Percentiles rank a stretch among this genome's conserved stretches.
Evolutionary conservation across 2,329 filamentous ascomycete species (phyloP).

Genomic region (Chaetomium sp.): DNA sequence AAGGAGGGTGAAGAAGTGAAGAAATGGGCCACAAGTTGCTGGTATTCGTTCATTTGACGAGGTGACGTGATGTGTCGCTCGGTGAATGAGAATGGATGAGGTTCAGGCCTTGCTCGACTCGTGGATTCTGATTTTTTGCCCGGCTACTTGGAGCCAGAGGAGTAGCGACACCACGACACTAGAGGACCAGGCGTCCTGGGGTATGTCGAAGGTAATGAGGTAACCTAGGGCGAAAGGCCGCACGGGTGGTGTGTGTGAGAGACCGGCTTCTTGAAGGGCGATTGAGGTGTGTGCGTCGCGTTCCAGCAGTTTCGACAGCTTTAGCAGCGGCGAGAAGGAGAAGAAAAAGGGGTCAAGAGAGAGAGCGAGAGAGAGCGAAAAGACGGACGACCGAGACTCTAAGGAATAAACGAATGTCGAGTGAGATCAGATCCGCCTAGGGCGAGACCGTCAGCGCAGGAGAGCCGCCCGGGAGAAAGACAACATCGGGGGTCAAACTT

Average conservation of each 20-base stretch:
- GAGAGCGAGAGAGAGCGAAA: too few species aligned
- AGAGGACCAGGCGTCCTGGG: slow-evolving; percentile 21
- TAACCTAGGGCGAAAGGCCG: too few species aligned
- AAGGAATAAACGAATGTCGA: slow-evolving; percentile 21
- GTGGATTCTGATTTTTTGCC: slow-evolving; percentile 17
- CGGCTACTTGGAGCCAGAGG: slow-evolving; percentile 8
- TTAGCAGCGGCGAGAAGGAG: too few species aligned
- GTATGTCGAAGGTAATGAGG: slow-evolving; percentile 1
- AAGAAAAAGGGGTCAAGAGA: too few species aligned
- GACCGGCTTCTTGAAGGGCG: too few species aligned
- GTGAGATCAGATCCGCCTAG: slow-evolving; percentile 2
- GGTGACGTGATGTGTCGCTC: slow-evolving; percentile 15
- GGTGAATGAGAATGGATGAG: slow-evolving; percentile 3
- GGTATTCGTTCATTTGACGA: slow-evolving; percentile 23
- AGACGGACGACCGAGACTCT: too few species aligned
- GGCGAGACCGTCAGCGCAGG: slow-evolving; percentile 19
- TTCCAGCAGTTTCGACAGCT: too few species aligned
- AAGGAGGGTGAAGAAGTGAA: slow-evolving; percentile 10
- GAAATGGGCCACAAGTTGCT: slow-evolving; percentile 18
- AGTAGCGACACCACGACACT: slow-evolving; percentile 1
- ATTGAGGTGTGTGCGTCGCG: too few species aligned
- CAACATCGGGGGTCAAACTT: slow-evolving; percentile 20
- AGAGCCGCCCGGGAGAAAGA: slow-evolving; percentile 19
- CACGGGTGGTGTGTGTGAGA: too few species aligned
- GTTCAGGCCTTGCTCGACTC: slow-evolving; percentile 6